Evolutionary conservation across 2,329 filamentous ascomycete genomes (phyloP).

Genomic region (Berkeleyomyces basicola): DNA sequence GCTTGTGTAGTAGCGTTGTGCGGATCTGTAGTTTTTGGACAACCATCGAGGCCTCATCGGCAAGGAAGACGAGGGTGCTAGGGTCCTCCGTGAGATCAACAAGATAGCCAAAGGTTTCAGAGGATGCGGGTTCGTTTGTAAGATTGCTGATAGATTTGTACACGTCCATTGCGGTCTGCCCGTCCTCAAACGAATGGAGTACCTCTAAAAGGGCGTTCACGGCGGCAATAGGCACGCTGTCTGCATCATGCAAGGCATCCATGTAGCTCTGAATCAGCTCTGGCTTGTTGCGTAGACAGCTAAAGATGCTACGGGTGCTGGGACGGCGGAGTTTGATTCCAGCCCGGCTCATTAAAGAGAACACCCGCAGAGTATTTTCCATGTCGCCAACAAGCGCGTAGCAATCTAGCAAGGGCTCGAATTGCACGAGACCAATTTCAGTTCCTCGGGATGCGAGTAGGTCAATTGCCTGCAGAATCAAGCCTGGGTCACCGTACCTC

Average conservation of each 20-base stretch:
- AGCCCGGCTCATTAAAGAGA: constrained; percentile 57
- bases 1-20: constrained; percentile 12
- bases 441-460: constrained; percentile 42
- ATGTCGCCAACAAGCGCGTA: constrained; percentile 47
- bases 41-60: constrained; percentile 8
- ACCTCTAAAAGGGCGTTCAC: constrained; percentile 23
- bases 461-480: constrained; percentile 57
- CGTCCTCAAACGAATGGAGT: constrained; percentile 13
- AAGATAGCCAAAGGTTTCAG: constrained; percentile 11
- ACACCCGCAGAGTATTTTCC: constrained; percentile 46
- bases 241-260: constrained; percentile 31
- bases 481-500: constrained; percentile 44
- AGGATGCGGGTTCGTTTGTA: constrained; percentile 15
- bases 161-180: constrained; percentile 11
- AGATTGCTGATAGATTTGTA: constrained; percentile 14
- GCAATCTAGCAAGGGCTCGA: constrained; percentile 60
- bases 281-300: constrained; percentile 32
- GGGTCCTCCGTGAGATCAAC: constrained; percentile 2
- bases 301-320: constrained; percentile 47
- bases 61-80: constrained; percentile 4
- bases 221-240: constrained; percentile 21
- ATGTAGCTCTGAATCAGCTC: constrained; percentile 35
- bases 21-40: constrained; percentile 6
- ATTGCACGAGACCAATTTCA: constrained; percentile 50
- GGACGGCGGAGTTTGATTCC: constrained; percentile 38